Base-by-base conservation (phyloP, 176 grass and related monocot genomes). In the Rhynchospora breviuscula region DNA sequence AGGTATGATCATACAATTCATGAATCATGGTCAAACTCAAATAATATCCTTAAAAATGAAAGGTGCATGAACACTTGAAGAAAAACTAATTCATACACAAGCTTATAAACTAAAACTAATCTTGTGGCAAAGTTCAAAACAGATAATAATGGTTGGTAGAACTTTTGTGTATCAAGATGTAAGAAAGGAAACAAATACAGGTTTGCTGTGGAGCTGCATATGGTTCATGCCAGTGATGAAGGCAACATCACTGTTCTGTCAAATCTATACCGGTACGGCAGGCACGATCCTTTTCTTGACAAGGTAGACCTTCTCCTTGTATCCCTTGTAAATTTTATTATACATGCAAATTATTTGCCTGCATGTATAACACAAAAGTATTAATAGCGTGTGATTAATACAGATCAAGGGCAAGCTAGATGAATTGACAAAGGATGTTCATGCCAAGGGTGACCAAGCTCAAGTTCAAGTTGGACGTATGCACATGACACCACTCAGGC, bases 131-230 rank as follows among this genome's bases (percentile, higher is more conserved):
- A 40, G 35, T 40, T 40, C 35, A 40, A 40, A 40, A 40, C 35
- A 3, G 4, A 40, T 40, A 40, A 40, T 40, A 40, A 40, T 40
- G 2, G 3, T 64, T 18, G 6, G 22, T 7, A 9, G 17, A 64
- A 21, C 61, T 15, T 29, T 15, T 64, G 17, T 64, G 14, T 64
- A 64, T 31, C 26, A 33, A 14, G 13, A 10, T 29, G 26, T 47
- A 60, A 46, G 35, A 81, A 47, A 7, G 19, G 11, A 33, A 67
- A 67, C 13, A 4, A 82, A 14, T 67, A 19, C 67, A 97, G 92
- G 47, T 94, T 91, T 85, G 77, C 79, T 0, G 82, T 88, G 87
- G 94, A 97, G 81, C 90, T 97, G 57, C 94, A 92, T 61, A 87
- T 97, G 87, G 94, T 92, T 61, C 94, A 97, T 85, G 54, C 43